Percentiles rank a stretch among this genome's conserved stretches.
These are phyloP conservation scores for Suhomyces xylopsoci DNA, from an alignment of 805 yeast genomes.

Conservation along the genomic window DNA sequence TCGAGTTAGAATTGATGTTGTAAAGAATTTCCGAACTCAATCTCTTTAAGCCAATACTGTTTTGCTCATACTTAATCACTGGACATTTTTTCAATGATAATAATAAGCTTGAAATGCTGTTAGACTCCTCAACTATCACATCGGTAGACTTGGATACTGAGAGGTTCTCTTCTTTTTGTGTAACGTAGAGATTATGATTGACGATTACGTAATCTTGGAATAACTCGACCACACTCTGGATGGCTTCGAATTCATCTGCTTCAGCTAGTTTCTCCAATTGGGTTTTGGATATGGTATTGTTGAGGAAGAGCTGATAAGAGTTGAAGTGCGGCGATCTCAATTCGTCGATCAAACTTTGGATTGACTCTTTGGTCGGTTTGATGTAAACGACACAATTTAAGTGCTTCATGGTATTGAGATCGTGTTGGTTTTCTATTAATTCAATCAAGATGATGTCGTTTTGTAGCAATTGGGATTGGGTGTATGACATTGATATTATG, in stretches of 20 bases:
- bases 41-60: conserved; percentile 60
- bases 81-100: conserved; percentile 78
- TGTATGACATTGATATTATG: conserved; percentile 81
- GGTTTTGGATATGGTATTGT: conserved; percentile 68
- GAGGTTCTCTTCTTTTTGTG: conserved; percentile 18
- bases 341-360: conserved; percentile 62
- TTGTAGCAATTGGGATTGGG: conserved; percentile 79
- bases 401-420: conserved; percentile 61
- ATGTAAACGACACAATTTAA: conserved; percentile 77
- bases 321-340: conserved; percentile 75
- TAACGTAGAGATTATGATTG: conserved; percentile 61
- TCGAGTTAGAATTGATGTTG: conserved; percentile 52
- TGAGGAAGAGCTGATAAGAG: conserved; percentile 73
- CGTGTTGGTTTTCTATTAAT: conserved; percentile 51
- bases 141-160: neutral
- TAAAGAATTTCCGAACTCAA: conserved; percentile 65
- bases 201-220: conserved; percentile 81
- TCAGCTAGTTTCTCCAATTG: conserved; percentile 87
- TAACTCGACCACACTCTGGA: conserved; percentile 72
- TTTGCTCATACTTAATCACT: conserved; percentile 70
- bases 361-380: conserved; percentile 65
- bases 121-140: conserved; percentile 31
- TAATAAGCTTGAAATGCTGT: conserved; percentile 50
- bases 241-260: conserved; percentile 81
- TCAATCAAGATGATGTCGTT: conserved; percentile 86